Percentiles rank a stretch among this genome's conserved stretches.
These are phyloP conservation scores for Cyberlindnera misumaiensis DNA, from an alignment of 805 yeast species.

Conservation along the genomic window DNA sequence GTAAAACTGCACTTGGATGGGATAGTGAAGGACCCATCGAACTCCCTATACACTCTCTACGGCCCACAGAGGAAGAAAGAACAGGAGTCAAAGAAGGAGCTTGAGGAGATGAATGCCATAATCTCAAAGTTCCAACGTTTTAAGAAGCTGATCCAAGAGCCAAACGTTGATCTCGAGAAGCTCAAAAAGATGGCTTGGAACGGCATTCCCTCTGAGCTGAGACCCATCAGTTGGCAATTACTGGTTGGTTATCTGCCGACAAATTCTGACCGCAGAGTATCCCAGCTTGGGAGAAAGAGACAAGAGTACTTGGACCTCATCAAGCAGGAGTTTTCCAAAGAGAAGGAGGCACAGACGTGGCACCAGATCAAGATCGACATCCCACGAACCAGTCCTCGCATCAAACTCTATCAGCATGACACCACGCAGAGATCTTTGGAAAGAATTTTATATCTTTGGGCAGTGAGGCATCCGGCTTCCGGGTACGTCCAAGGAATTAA, in stretches of 20 bases:
- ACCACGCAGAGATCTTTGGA: slow-evolving; percentile 76
- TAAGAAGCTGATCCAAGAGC: slow-evolving; percentile 48
- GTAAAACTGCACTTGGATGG: slow-evolving; percentile 17
- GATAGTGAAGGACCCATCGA: slow-evolving; percentile 24
- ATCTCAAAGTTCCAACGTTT: slow-evolving; percentile 61
- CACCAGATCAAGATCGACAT: slow-evolving; percentile 95
- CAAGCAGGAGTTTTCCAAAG: slow-evolving; percentile 48
- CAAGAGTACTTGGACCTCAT: slow-evolving; percentile 80
- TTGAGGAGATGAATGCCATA: slow-evolving; percentile 51
- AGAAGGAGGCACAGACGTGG: slow-evolving; percentile 75
- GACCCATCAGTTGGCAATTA: slow-evolving; percentile 87
- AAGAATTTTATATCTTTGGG: slow-evolving; percentile 84
- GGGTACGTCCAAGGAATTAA: slow-evolving; percentile 98
- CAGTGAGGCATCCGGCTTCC: slow-evolving; percentile 93
- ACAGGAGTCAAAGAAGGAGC: slow-evolving; percentile 36
- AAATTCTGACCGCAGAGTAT: slow-evolving; percentile 65
- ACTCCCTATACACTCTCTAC: slow-evolving; percentile 32
- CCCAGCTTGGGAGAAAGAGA: slow-evolving; percentile 71
- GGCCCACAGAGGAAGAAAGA: slow-evolving; percentile 36
- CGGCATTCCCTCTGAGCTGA: slow-evolving; percentile 76
- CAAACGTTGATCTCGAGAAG: slow-evolving; percentile 55
- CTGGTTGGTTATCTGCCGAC: slow-evolving; percentile 87
- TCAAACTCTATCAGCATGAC: slow-evolving; percentile 60
- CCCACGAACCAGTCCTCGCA: slow-evolving; percentile 86
- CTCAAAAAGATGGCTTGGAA: slow-evolving; percentile 85